Evolutionary conservation across 108 stramenopile species (phyloP).

Genomic region (Nitzschia putrida): DNA sequence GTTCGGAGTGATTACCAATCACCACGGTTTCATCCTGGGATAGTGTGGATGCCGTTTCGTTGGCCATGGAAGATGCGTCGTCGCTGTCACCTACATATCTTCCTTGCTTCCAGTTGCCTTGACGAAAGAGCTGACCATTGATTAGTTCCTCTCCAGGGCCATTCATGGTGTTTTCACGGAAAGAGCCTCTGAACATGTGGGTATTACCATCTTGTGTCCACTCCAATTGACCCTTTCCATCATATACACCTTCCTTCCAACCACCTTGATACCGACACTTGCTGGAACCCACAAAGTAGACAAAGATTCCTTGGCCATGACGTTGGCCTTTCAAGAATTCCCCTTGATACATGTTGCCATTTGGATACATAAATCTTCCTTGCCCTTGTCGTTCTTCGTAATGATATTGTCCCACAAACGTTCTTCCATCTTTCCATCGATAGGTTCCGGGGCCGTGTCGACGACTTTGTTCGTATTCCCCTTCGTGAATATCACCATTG

Average conservation of each 20-base stretch:
- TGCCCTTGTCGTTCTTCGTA: slow-evolving; percentile 36
- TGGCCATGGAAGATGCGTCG: too few species aligned
- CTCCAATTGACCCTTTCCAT: not conserved
- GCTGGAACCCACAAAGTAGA: slow-evolving; percentile 3
- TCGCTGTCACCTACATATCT: too few species aligned
- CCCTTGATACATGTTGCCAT: slow-evolving; percentile 31
- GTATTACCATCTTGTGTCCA: too few species aligned
- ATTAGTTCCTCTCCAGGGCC: too few species aligned
- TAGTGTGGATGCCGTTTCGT: too few species aligned
- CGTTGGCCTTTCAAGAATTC: slow-evolving; percentile 24
- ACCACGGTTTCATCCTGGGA: too few species aligned
- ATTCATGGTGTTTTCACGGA: too few species aligned
- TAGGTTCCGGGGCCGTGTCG: slow-evolving; percentile 36
- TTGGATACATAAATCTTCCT: slow-evolving; percentile 43
- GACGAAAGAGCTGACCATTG: too few species aligned
- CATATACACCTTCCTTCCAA: slow-evolving; percentile 37
- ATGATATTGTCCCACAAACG: slow-evolving; percentile 28
- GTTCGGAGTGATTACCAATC: too few species aligned
- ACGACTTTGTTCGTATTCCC: slow-evolving; percentile 28
- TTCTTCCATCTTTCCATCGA: slow-evolving; percentile 43
- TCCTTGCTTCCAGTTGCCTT: not conserved
- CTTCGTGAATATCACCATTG: slow-evolving; percentile 36
- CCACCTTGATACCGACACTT: slow-evolving; percentile 35
- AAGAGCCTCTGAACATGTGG: too few species aligned
- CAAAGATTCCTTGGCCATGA: slow-evolving; percentile 21